Evolutionary conservation across 441 rosid species (phyloP), one percentile per base, ranked within the genome.

Genomic region (Arabidopsis lyrata): DNA sequence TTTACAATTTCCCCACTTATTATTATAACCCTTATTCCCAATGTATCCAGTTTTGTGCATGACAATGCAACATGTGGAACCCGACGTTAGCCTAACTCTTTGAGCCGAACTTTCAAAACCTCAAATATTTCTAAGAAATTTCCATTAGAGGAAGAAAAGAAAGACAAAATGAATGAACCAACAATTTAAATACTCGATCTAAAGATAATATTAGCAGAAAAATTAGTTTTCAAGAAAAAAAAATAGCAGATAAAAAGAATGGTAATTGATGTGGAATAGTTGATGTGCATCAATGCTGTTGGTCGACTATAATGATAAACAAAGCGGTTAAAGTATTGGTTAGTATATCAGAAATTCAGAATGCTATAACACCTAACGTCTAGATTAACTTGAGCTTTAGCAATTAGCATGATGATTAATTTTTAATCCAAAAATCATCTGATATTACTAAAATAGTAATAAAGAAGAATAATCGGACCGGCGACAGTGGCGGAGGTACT

Each of bases 71-170:
- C 60, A 70, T 60, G 67, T 36, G 48, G 50, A 70, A 60, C 10
- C 48, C 39, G 18, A 70, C 68, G 41, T 70, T 22, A 70, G 59
- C 75, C 75, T 49, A 60, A 70, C 14, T 60, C 32, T 18, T n/a
- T 34, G 1, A 24, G 9, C 42, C 32, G 29, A 52, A 66, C 3
- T 22, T 53, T 15, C 16, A 53, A 41, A 41, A 55, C 18, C 39
- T 15, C 13, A 29, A 24, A 41, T 4, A 42, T 12, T 15, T 16
- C 12, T 41, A 29, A 4, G 5, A 47, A 47, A 16, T 47, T 8
- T 47, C 52, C 12, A 47, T 16, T 8, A 16, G 22, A 47, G 24
- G 45, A 41, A 8, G 11, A 11, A 52, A 24, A 38, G 44, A 18
- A 29, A 31, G 35, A 52, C 22, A 35, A 11, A 34, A 52, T 66